Evolutionary conservation across 2,329 filamentous ascomycete species (phyloP).

Genomic region (Aspergillus transmontanensis): DNA sequence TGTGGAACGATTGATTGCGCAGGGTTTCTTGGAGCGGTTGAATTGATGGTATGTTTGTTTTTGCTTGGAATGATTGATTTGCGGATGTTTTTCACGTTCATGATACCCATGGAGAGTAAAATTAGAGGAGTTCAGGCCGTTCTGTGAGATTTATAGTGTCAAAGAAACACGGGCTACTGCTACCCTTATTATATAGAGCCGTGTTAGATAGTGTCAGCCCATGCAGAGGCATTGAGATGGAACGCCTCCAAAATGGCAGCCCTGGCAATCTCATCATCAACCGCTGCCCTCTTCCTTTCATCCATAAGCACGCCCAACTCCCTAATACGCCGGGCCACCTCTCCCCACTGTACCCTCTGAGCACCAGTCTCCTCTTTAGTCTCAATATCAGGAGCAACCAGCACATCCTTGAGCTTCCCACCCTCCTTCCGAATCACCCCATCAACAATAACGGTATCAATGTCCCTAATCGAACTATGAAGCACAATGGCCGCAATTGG

Average conservation of each 20-base stretch:
- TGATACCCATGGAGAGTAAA: constrained; percentile 20
- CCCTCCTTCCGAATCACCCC: constrained; percentile 24
- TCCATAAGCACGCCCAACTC: not conserved
- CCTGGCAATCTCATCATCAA: not conserved
- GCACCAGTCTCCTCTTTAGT: not conserved
- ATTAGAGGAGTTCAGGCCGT: not conserved
- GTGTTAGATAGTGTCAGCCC: not conserved
- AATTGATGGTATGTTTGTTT: constrained; percentile 55
- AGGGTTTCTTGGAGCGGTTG: constrained; percentile 91
- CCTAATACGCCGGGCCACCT: constrained; percentile 2
- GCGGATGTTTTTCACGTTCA: constrained; percentile 14
- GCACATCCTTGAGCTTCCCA: constrained; percentile 8
- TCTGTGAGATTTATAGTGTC: not conserved
- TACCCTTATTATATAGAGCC: not conserved
- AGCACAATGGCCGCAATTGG: constrained; percentile 33
- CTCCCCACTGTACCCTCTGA: constrained; percentile 4
- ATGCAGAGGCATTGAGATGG: not conserved
- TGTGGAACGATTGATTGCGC: constrained; percentile 89
- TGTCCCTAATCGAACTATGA: constrained; percentile 29
- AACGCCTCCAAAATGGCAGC: not conserved
- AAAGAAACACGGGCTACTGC: not conserved
- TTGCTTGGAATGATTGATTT: not conserved
- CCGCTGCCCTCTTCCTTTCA: not conserved
- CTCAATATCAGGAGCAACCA: constrained; percentile 15
- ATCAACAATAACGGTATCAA: constrained; percentile 34